Percentiles rank a stretch among this genome's conserved stretches.
Conservation (phyloP, 306 rosid genomes). For the Castanea sativa region DNA sequence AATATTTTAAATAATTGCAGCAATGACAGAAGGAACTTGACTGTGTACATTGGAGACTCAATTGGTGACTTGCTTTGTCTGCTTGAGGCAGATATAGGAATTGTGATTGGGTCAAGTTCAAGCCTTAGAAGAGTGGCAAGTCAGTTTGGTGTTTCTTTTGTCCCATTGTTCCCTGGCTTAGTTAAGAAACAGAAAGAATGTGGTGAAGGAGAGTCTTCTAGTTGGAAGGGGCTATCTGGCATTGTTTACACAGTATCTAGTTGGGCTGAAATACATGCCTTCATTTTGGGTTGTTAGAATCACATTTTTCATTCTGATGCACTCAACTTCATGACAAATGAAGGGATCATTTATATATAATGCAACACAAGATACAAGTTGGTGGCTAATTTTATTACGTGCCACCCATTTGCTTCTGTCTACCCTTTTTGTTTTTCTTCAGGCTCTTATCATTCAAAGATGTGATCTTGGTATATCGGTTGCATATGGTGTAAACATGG, state of each 20-base stretch:
- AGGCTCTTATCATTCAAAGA: constrained; percentile 51
- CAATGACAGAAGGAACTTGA: constrained; percentile 54
- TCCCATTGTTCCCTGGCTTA: constrained; percentile 74
- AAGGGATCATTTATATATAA: constrained; percentile 40
- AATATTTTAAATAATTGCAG: constrained; percentile 36
- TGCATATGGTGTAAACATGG: constrained; percentile 50
- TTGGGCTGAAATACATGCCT: constrained; percentile 99
- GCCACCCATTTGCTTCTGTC: constrained; percentile 64
- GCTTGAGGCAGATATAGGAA: constrained; percentile 95
- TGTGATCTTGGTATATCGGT: constrained; percentile 35
- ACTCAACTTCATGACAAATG: constrained; percentile 42
- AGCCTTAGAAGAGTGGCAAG: constrained; percentile 78
- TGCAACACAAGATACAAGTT: constrained; percentile 52
- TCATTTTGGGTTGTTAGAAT: constrained; percentile 84
- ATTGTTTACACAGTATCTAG: constrained; percentile 77
- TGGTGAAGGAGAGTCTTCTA: constrained; percentile 44
- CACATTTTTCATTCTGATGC: constrained; percentile 35
- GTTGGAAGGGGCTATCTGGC: constrained; percentile 83
- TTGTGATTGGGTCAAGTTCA: constrained; percentile 84
- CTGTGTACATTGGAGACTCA: constrained; percentile 85
- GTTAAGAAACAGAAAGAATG: constrained; percentile 69
- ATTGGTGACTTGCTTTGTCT: constrained; percentile 94
- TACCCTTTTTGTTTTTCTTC: constrained; percentile 32
- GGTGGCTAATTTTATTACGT: constrained; percentile 69
- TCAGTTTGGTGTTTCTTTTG: constrained; percentile 73